phyloP scores from a whole-genome alignment of 2,329 filamentous ascomycete genomes.

The Penicillium sp. region DNA sequence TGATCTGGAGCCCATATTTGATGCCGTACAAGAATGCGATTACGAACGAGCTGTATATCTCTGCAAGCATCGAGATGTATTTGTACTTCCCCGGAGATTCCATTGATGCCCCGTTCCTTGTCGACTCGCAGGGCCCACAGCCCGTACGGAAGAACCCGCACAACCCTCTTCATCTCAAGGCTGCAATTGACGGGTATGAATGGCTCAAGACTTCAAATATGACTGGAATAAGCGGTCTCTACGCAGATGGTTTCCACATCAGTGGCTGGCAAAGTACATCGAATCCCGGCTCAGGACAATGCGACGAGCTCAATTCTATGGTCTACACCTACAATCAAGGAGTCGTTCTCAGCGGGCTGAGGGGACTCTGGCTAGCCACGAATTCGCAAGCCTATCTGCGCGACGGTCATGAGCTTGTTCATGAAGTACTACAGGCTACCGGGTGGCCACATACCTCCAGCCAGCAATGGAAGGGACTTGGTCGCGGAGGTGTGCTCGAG shows the following conservation, averaged over 20 bases:
- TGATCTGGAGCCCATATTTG: slow-evolving; percentile 83
- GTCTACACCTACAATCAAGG: slow-evolving; percentile 97
- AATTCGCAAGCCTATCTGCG: slow-evolving; percentile 67
- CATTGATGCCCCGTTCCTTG: slow-evolving; percentile 66
- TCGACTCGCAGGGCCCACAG: slow-evolving; percentile 20
- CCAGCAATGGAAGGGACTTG: slow-evolving; percentile 68
- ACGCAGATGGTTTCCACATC: slow-evolving; percentile 87
- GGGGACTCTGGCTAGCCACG: slow-evolving; percentile 76
- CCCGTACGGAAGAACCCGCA: slow-evolving; percentile 40
- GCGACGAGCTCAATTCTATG: slow-evolving; percentile 80
- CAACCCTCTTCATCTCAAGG: slow-evolving; percentile 66
- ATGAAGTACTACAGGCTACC: slow-evolving; percentile 71
- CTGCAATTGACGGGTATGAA: slow-evolving; percentile 72
- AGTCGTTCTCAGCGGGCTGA: slow-evolving; percentile 76
- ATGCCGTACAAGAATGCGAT: slow-evolving; percentile 93
- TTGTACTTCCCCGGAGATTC: slow-evolving; percentile 79
- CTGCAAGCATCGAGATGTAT: slow-evolving; percentile 86
- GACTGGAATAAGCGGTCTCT: slow-evolving; percentile 72
- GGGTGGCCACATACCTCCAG: slow-evolving; percentile 59
- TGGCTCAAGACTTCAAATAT: slow-evolving; percentile 81
- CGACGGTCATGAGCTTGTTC: slow-evolving; percentile 76
- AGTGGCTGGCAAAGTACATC: slow-evolving; percentile 57
- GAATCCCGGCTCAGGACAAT: slow-evolving; percentile 65
- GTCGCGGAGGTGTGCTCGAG: slow-evolving; percentile 75
- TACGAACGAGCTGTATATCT: slow-evolving; percentile 86